Evolutionary conservation across 2,329 filamentous ascomycete species (phyloP).

Genomic region (Colletotrichum liaoningense): DNA sequence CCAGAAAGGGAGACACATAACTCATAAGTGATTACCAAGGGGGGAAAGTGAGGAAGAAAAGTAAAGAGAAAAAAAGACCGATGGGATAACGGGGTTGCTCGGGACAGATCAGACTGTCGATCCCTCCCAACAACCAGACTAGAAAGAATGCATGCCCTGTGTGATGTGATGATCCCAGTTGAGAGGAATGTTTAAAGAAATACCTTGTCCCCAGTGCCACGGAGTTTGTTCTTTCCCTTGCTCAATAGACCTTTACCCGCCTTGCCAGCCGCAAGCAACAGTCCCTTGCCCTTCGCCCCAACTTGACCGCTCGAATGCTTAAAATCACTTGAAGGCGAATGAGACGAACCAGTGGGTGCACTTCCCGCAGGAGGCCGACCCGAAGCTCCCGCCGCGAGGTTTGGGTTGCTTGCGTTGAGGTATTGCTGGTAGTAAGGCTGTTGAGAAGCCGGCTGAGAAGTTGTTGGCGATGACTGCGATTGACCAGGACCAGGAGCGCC

Average conservation of each 20-base stretch:
- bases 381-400: constrained; percentile 44
- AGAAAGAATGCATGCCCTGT: constrained; percentile 41
- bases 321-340: constrained; percentile 57
- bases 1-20: constrained; percentile 39
- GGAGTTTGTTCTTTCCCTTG: constrained; percentile 89
- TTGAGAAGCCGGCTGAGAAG: constrained; percentile 45
- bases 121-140: constrained; percentile 34
- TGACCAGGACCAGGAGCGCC: constrained; percentile 33
- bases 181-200: constrained; percentile 72
- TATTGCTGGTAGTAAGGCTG: constrained; percentile 69
- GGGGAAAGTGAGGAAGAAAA: constrained; percentile 35
- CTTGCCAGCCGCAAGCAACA: constrained; percentile 87
- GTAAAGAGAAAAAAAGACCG: background rate
- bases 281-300: constrained; percentile 87
- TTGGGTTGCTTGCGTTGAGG: constrained; percentile 58
- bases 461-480: constrained; percentile 36
- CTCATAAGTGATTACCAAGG: constrained; percentile 22
- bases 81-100: constrained; percentile 26
- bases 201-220: constrained; percentile 85
- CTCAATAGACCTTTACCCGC: constrained; percentile 92
- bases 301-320: constrained; percentile 71
- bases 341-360: constrained; percentile 48
- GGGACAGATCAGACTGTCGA: constrained; percentile 17
- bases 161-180: constrained; percentile 33
- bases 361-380: constrained; percentile 47